These are phyloP conservation scores for Pseudopyricularia javanii DNA, from an alignment of 2,329 filamentous ascomycete species.

Conservation along the genomic window DNA sequence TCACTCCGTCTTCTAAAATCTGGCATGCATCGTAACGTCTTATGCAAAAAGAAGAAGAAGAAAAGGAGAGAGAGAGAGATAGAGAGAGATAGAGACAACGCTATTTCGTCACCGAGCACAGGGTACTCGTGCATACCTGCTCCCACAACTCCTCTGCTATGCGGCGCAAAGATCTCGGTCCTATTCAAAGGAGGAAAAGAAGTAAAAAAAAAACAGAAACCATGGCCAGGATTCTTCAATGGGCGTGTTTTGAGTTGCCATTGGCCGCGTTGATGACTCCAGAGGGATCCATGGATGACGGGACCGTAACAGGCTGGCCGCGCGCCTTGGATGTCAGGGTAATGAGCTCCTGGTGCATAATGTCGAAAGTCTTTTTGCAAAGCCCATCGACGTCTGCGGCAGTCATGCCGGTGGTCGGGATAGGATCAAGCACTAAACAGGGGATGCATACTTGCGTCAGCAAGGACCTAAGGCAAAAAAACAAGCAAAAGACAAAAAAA, in stretches of 20 bases:
- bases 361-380: constrained; percentile 52
- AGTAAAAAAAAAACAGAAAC: too few relatives aligned
- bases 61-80: neutral
- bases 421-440: constrained; percentile 61
- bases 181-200: too few relatives aligned
- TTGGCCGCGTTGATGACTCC: constrained; percentile 19
- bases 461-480: neutral
- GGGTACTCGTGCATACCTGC: too few relatives aligned
- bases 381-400: constrained; percentile 68
- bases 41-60: neutral
- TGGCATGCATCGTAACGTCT: neutral
- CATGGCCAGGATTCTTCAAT: too few relatives aligned
- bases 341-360: constrained; percentile 61
- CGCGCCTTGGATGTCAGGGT: constrained; percentile 38
- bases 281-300: constrained; percentile 11
- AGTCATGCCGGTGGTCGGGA: constrained; percentile 62
- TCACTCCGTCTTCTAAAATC: too few relatives aligned
- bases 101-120: too few relatives aligned
- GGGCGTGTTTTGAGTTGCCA: constrained; percentile 9
- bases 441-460: neutral
- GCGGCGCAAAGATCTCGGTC: too few relatives aligned
- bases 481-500: neutral
- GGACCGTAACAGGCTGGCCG: constrained; percentile 21
- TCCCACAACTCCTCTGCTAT: neutral
- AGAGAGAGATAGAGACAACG: neutral